Conservation (phyloP, 352 stramenopile species). For the Pythium grandisporangium region DNA sequence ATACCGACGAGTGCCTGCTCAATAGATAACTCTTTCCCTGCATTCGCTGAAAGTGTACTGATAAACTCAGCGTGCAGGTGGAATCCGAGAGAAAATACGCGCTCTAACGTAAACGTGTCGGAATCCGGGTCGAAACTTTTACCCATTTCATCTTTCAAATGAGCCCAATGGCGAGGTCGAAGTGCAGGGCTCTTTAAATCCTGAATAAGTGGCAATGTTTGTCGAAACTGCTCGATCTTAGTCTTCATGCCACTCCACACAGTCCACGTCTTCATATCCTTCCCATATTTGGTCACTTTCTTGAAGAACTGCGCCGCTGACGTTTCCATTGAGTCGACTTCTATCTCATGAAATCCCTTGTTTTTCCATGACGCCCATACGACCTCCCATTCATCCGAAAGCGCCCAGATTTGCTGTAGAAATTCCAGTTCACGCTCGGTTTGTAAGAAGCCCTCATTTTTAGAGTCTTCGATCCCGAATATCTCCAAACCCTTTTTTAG, state of each 20-base stretch:
- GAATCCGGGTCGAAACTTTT: constrained; percentile 78
- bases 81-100: constrained; percentile 83
- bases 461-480: constrained; percentile 86
- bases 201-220: constrained; percentile 90
- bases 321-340: constrained; percentile 89
- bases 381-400: constrained; percentile 84
- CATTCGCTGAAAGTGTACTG: constrained; percentile 84
- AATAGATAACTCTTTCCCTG: constrained; percentile 90
- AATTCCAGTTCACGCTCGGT: constrained; percentile 87
- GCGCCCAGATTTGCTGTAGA: constrained; percentile 85
- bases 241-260: constrained; percentile 89
- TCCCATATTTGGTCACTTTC: constrained; percentile 89
- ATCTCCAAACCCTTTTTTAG: constrained; percentile 90
- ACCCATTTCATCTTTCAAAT: constrained; percentile 84
- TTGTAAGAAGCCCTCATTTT: constrained; percentile 79
- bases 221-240: constrained; percentile 91
- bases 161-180: constrained; percentile 81
- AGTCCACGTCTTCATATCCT: constrained; percentile 90
- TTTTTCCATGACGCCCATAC: constrained; percentile 90
- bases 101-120: constrained; percentile 71
- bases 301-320: constrained; percentile 88
- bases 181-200: constrained; percentile 89
- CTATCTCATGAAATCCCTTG: constrained; percentile 87
- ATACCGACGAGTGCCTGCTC: constrained; percentile 85
- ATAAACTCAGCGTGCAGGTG: constrained; percentile 89